These are phyloP conservation scores for Chlamydomonas asymmetrica DNA, from an alignment of 139 green algal species.

Conservation along the genomic window DNA sequence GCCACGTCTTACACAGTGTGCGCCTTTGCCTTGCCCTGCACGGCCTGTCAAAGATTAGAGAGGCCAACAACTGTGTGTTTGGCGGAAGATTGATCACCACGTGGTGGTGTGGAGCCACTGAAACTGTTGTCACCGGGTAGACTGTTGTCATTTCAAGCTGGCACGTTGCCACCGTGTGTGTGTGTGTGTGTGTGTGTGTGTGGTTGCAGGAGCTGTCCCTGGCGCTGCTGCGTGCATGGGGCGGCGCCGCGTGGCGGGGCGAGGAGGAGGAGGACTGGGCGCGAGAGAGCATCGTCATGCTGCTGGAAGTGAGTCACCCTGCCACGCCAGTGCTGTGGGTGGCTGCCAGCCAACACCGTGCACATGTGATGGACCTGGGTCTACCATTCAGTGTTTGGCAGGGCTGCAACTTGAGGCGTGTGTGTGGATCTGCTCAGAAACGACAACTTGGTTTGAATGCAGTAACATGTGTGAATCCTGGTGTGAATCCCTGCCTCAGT, in stretches of 20 bases:
- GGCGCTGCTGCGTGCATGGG: conserved; percentile 6
- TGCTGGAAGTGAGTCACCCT: conserved; percentile 67
- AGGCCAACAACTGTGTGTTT: no score
- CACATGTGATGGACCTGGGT: no score
- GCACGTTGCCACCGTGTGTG: background rate
- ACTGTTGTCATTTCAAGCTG: background rate
- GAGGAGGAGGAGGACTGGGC: conserved; percentile 43
- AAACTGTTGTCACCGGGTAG: no score
- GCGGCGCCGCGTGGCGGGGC: conserved; percentile 1
- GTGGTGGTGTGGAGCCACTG: no score
- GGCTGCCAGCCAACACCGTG: no score
- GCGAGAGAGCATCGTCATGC: conserved; percentile 53
- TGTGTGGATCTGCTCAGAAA: background rate
- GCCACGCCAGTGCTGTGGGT: no score
- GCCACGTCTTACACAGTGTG: no score
- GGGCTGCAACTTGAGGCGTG: background rate
- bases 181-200: background rate
- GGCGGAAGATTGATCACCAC: no score
- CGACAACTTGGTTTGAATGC: background rate
- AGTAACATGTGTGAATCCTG: background rate
- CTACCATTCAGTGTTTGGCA: no score
- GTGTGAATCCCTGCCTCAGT: no score
- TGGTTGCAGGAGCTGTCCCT: conserved; percentile 30
- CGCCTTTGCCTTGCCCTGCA: no score
- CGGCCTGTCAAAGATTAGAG: no score